A percentile compares a stretch with the other conserved stretches of the same genome.
Conservation (phyloP, 176 grass and related monocot genomes). For the Tillandsia fasciculata region DNA sequence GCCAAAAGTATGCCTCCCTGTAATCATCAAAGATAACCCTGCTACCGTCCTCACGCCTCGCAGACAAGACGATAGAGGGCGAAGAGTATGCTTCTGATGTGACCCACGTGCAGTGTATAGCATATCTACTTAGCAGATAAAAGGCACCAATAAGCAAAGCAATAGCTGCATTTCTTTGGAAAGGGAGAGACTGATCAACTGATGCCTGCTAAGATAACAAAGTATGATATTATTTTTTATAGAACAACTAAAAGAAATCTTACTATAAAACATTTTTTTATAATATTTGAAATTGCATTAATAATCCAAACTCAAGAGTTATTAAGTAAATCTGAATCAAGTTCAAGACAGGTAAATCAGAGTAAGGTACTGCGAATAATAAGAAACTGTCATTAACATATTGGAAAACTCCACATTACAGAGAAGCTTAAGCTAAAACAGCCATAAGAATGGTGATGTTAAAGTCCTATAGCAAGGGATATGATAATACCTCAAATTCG, state of each 20-base stretch:
- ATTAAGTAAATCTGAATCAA: not conserved
- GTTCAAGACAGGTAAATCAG: too few species aligned
- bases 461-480: too few species aligned
- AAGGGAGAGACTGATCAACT: constrained; percentile 72
- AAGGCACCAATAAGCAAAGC: constrained; percentile 76
- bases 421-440: too few species aligned
- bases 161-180: constrained; percentile 72
- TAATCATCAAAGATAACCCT: constrained; percentile 99
- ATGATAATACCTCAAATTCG: too few species aligned
- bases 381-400: not conserved
- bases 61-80: constrained; percentile 91
- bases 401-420: not conserved
- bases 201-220: constrained; percentile 53
- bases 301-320: not conserved
- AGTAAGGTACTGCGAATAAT: not conserved
- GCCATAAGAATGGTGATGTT: too few species aligned
- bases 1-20: constrained; percentile 95
- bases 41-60: constrained; percentile 64
- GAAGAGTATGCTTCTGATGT: constrained; percentile 99
- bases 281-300: too few species aligned
- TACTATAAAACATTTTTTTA: too few species aligned
- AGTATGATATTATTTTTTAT: not conserved
- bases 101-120: constrained; percentile 97
- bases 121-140: constrained; percentile 92
- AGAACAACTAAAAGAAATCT: not conserved